Evolutionary conservation across 441 rosid species (phyloP).

Genomic region (Corymbia calophylla): DNA sequence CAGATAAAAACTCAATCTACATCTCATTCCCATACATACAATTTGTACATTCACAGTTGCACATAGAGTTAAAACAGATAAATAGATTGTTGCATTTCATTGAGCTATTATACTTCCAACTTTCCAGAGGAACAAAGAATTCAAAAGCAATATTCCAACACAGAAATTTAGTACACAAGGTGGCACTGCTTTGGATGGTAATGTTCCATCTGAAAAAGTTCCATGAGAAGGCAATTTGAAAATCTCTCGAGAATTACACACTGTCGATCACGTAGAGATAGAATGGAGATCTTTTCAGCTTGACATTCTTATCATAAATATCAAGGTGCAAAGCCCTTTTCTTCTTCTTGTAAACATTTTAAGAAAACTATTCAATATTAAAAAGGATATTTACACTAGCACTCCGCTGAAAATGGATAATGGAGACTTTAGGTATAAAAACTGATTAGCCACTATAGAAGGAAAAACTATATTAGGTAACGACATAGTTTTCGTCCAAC

Average conservation of each 20-base stretch:
- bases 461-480: background rate
- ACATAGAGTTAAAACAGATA: background rate
- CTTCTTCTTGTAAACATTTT: background rate
- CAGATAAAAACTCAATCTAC: background rate
- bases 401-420: background rate
- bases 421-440: background rate
- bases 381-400: background rate
- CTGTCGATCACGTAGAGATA: background rate
- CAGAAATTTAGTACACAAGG: background rate
- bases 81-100: background rate
- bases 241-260: background rate
- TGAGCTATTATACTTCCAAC: background rate
- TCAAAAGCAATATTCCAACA: background rate
- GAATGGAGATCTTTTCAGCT: background rate
- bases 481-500: background rate
- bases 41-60: background rate
- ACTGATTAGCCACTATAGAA: background rate
- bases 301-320: background rate
- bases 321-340: background rate
- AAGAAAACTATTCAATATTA: background rate
- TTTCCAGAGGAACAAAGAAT: background rate
- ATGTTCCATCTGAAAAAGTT: background rate
- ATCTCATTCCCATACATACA: background rate
- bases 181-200: background rate
- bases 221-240: background rate